Evolutionary conservation across 129 eudicot genomes (phyloP), one percentile per base, ranked within the genome.

Genomic region (Deinandra increscens): DNA sequence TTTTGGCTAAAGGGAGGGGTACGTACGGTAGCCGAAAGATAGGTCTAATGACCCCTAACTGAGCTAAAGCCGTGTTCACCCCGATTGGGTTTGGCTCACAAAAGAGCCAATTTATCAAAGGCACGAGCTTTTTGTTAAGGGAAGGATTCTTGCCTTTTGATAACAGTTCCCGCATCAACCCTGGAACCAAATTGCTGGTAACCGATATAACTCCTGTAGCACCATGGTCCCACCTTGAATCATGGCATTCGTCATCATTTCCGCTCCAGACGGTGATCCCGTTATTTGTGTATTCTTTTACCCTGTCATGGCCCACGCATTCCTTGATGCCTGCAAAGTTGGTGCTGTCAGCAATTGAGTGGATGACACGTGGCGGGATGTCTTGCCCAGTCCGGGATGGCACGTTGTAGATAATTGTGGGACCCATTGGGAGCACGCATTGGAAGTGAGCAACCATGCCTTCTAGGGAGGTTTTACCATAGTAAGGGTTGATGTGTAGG

Each of bases 21-120:
- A 89, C 96, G 72, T 89, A 89, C 9, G 96, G 96, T 19, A 89
- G 60, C 34, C 96, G 83, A 54, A 89, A 89, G 34, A 89, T 82
- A 4, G 96, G 92, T 66, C 96, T 80, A 8, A 79, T 73, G 22
- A 89, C 96, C 64, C 92, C 92, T 65, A 89, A 87, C 78, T 89
- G 96, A 53, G 96, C 88, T 53, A 89, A 78, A 51, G 96, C 96
- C 0, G 96, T 89, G 64, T 89, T 89, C 38, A 86, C 69, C 65
- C 89, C 90, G 43, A 89, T 89, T 33, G 96, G 96, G 48, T 89
- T 89, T 9, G 96, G 96, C 81, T 89, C 96, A 15, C 81, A 50
- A 73, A 89, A 89, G 17, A 89, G 89, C 96, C 96, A 89, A 20
- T 80, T 83, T 7, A 89, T 74, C 59, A 89, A 68, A 23, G 96